Evolutionary conservation across 1,284 basidiomycete species (phyloP).

Genomic region (Ganoderma lingzhi): DNA sequence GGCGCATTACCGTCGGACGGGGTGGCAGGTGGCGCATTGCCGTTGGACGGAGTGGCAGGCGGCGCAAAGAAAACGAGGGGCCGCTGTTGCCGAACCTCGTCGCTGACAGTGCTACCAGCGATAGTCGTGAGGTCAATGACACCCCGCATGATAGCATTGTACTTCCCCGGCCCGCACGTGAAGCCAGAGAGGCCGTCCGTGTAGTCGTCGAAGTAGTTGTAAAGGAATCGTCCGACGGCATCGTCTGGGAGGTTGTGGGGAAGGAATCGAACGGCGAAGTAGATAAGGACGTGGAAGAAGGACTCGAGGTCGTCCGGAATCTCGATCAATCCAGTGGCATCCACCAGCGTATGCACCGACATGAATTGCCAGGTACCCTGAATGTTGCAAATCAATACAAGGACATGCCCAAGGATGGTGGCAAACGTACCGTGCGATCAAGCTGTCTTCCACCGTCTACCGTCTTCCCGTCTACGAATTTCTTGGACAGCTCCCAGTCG

Average conservation of each 20-base stretch:
- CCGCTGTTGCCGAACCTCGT: background rate
- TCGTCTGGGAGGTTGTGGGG: slow-evolving; percentile 10
- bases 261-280: slow-evolving; percentile 15
- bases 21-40: too few species aligned
- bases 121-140: background rate
- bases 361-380: slow-evolving; percentile 29
- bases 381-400: background rate
- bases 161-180: background rate
- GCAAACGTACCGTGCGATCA: slow-evolving; percentile 12
- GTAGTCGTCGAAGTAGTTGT: slow-evolving; percentile 21
- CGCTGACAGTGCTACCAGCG: background rate
- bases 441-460: slow-evolving; percentile 9
- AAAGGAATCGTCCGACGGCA: slow-evolving; percentile 11
- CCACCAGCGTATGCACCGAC: slow-evolving; percentile 14
- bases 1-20: too few species aligned
- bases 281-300: slow-evolving; percentile 24
- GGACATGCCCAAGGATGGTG: background rate
- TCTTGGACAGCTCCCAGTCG: slow-evolving; percentile 24
- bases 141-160: background rate
- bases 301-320: slow-evolving; percentile 27
- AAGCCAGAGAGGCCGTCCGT: background rate
- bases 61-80: background rate
- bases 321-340: background rate
- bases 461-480: background rate
- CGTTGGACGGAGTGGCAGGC: background rate